These are phyloP conservation scores for Rhizopogon roseolus DNA, from an alignment of 768 basidiomycete species.

Conservation along the genomic window DNA sequence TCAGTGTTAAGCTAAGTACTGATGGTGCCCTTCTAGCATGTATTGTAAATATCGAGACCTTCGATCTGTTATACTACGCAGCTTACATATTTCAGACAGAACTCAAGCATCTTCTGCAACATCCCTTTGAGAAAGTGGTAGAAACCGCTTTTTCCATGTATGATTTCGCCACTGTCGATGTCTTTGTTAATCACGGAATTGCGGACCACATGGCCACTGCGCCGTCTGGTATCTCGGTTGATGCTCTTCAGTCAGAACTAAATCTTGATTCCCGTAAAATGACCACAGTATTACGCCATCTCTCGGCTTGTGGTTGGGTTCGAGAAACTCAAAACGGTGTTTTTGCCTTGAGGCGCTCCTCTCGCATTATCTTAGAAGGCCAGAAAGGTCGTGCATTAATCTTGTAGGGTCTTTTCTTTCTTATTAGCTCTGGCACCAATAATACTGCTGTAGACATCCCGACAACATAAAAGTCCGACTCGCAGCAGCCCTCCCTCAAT, in stretches of 20 bases:
- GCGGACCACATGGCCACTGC: conserved; percentile 11
- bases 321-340: conserved; percentile 12
- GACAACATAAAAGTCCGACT: conserved; percentile 6
- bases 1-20: too few species aligned
- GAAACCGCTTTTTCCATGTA: conserved; percentile 10
- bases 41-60: too few species aligned
- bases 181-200: conserved; percentile 12
- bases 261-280: conserved; percentile 12
- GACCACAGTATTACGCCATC: conserved; percentile 11
- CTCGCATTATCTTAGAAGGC: conserved; percentile 9
- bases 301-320: conserved; percentile 14
- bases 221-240: conserved; percentile 9
- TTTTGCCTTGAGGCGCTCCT: conserved; percentile 14
- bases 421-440: not conserved
- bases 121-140: not conserved
- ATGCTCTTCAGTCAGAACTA: conserved; percentile 9
- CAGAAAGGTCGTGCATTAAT: conserved; percentile 12
- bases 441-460: conserved; percentile 5
- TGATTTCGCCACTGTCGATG: conserved; percentile 11
- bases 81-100: not conserved
- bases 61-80: too few species aligned
- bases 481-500: conserved; percentile 9
- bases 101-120: conserved; percentile 1
- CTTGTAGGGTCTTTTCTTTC: conserved; percentile 1
- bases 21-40: too few species aligned